Percentiles rank a stretch among this genome's conserved stretches.
Evolutionary conservation across 176 grass and related monocot species (phyloP).

Genomic region (Avena sativa): DNA sequence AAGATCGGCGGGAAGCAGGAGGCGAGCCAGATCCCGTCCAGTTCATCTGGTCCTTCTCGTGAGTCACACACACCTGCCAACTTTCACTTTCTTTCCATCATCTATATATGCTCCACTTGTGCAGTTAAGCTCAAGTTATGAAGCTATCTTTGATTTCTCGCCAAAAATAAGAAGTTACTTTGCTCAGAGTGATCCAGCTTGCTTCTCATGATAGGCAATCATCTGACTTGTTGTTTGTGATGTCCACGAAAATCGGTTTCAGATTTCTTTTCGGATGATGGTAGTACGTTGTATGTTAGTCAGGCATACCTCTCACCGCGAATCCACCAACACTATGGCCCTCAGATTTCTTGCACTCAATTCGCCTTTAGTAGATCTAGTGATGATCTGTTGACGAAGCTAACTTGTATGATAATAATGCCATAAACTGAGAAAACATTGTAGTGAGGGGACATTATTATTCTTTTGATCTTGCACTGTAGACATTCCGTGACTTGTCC

Average conservation of each 20-base stretch:
- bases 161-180: background rate
- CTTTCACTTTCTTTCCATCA: background rate
- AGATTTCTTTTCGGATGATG: slow-evolving; percentile 7
- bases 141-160: background rate
- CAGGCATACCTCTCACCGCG: background rate
- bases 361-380: slow-evolving; percentile 25
- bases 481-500: background rate
- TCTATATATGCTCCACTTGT: background rate
- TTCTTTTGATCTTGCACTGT: background rate
- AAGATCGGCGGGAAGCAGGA: slow-evolving; percentile 68
- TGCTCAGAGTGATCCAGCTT: background rate
- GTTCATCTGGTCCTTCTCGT: slow-evolving; percentile 39
- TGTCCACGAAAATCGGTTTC: background rate
- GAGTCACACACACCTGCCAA: slow-evolving; percentile 24
- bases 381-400: background rate
- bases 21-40: slow-evolving; percentile 27
- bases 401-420: background rate
- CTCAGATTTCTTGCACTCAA: background rate
- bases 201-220: background rate
- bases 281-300: background rate
- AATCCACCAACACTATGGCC: slow-evolving; percentile 6
- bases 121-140: background rate
- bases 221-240: background rate
- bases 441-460: background rate
- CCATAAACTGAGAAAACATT: background rate